Evolutionary conservation across 768 basidiomycete genomes (phyloP), one percentile per base, ranked within the genome.

Genomic region (Phylloporus arenicola): DNA sequence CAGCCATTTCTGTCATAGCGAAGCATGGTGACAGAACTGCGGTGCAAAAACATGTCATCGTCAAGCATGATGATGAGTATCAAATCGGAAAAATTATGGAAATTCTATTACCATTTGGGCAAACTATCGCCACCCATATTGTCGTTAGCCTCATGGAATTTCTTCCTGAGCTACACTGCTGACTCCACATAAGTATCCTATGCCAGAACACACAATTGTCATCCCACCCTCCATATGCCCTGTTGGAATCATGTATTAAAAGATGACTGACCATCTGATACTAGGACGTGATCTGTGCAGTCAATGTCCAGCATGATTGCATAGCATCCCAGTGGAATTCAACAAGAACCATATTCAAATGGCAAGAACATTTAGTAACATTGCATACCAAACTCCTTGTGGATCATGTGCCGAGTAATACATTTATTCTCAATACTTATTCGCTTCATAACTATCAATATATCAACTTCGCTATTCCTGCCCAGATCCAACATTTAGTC

Each of bases 231-330:
- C 4, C 3, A 27, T 47, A 47, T 2, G 19, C 8, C 6, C 19
- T 27, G 1, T 11, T 31, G 4, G 8, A n/a, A 31, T 13, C 9
- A 11, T 31, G 14, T 41, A 33, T 22, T 5, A 31, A n/a, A 31
- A 14, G 6, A 16, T 19, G 6, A 39, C 45, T 27, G 10, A 43
- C 10, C 29, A 7, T 31, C 2, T 42, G 9, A 29, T 19, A 29
- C 4, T 20, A 45, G 35, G 14, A 50, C 17, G 13, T 45, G 2
- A 50, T 50, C 35, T 50, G 43, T 20, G 10, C 3, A 17, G 43
- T 45, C 29, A 50, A 50, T 7, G 12, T 50, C 8, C 49, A 50
- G 12, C 43, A 50, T 7, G 25, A 50, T 11, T 50, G 49, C 10
- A 24, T 20, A 10, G 30, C 14, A 13, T 37, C 37, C 11, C 16